Base-by-base conservation (phyloP, 805 yeast genomes). In the Teunomyces panamensis region DNA sequence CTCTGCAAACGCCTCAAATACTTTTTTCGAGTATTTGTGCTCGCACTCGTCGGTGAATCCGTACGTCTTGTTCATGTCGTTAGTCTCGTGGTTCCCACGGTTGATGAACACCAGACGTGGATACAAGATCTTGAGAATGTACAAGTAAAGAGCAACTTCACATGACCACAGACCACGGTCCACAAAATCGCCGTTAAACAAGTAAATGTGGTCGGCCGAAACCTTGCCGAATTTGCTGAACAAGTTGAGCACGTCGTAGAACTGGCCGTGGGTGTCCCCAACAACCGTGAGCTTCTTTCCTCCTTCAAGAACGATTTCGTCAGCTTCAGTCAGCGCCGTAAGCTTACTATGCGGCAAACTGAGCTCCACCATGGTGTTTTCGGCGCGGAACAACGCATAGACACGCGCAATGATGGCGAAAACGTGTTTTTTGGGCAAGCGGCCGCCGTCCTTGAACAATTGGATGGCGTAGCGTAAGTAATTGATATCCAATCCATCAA, bases 151-250 rank as follows among this genome's bases (percentile, higher is more conserved):
- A 1, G 97, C 97, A 42, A 94, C 96, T 64, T 94, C 99, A 62
- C 96, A 88, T 3, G 97, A 89, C 98, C 99, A 92, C 13, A 96
- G 87, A 5, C 99, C 99, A 60, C 99, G 78, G 65, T 94, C 99
- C 3, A 94, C 99, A 68, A 94, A 92, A 68, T 94, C 99, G 39
- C 99, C 99, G 60, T 94, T 94, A 73, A 94, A 92, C 42, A 94
- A 68, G 62, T 88, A 94, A 4, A 83, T 76, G 63, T 91, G 97
- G 3, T 70, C 66, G 2, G 75, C 71, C 3, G 74, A 61, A 0
- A 92, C 95, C 56, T 74, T 68, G 11, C 98, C 98, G 60, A 83
- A 91, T 39, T 63, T 75, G 30, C 77, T 65, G 66, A 94, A 92
- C 45, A 94, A 76, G 62, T 90, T 85, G 58, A 92, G 68, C 45